These are phyloP conservation scores for Zelopaecilomyces penicillatus DNA, from an alignment of 2,329 filamentous ascomycete genomes.

Conservation along the genomic window DNA sequence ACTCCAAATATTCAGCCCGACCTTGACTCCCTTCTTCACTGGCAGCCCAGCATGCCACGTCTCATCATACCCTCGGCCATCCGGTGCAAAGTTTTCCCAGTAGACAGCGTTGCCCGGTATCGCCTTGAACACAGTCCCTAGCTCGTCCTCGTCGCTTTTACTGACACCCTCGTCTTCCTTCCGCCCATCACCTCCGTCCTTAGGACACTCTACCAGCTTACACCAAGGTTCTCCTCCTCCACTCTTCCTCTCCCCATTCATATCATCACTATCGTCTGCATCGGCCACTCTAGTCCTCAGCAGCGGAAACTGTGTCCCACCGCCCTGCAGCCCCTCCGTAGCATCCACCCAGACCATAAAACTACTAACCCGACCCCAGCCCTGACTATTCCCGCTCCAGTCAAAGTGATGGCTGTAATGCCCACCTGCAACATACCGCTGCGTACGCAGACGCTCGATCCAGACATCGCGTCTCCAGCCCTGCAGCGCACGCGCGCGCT, in stretches of 20 bases:
- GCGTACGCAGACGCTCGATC: slow-evolving; percentile 44
- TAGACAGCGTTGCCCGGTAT: slow-evolving; percentile 46
- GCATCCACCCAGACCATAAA: slow-evolving; percentile 46
- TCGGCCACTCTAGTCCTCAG: slow-evolving; percentile 20
- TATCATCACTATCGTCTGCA: no score
- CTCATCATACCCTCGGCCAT: slow-evolving; percentile 43
- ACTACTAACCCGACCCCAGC: slow-evolving; percentile 43
- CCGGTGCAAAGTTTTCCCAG: slow-evolving; percentile 49
- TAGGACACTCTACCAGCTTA: slow-evolving; percentile 37
- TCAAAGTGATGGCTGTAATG: slow-evolving; percentile 49
- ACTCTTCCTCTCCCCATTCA: no score
- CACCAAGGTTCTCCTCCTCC: slow-evolving; percentile 34
- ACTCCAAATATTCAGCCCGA: slow-evolving; percentile 51
- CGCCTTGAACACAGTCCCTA: slow-evolving; percentile 38
- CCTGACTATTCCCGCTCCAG: slow-evolving; percentile 36
- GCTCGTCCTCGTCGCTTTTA: neutral
- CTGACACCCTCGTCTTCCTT: slow-evolving; percentile 7
- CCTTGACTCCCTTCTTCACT: slow-evolving; percentile 41
- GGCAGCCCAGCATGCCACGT: slow-evolving; percentile 48
- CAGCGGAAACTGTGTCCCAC: slow-evolving; percentile 43
- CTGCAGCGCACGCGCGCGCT: slow-evolving; percentile 38
- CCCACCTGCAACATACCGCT: slow-evolving; percentile 38
- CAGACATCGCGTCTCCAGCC: slow-evolving; percentile 46
- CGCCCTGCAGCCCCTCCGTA: slow-evolving; percentile 31
- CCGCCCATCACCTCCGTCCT: neutral